Base-by-base conservation (phyloP, 2,329 filamentous ascomycete genomes). In the Phialophora expanda region DNA sequence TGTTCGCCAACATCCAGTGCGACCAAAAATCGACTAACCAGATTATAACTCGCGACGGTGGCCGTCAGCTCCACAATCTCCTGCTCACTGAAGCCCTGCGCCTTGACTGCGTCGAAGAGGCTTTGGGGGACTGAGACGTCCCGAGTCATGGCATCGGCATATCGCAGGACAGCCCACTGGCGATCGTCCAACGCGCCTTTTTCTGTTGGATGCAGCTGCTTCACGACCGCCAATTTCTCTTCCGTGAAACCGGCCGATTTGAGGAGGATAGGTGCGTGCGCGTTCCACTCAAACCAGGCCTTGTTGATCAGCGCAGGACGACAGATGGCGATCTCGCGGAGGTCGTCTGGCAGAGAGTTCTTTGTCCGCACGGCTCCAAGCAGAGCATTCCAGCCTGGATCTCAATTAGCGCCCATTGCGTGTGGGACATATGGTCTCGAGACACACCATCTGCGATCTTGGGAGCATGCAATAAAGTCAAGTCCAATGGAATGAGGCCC, bases 31-130 rank as follows among this genome's bases (percentile, higher is more conserved):
- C 92, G 85, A 76, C 90, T 93, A 20, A 96, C 92, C 74, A 91
- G 93, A 76, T 96, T 96, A 76, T 96, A 96, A 62, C 87, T 88
- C n/a, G 90, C 91, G 65, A 94, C 86, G n/a, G 90, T 93, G 32
- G 90, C 88, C 50, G 91, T 94, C 70, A 96, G 83, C 81, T 96
- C 92, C 1, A 96, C 91, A 61, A 95, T 84, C 79, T 94, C 90
- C 70, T 86, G 83, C 67, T 94, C 89, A 22, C 75, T 83, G 70
- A 93, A 92, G 70, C 77, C 76, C 82, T 57, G 56, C 2, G 59
- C 60, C 53, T 84, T 89, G 69, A 96, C 70, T 71, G 80, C 78
- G 32, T 76, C 85, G 78, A 94, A 94, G 1, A 90, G 85, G 65
- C 80, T 84, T 56, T 95, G 89, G 12, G 81, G 77, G 6, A 96